Percentiles rank a stretch among this genome's conserved stretches.
Conservation (phyloP, 225 moss, liverwort and hornwort genomes). For the Neckera pumila region DNA sequence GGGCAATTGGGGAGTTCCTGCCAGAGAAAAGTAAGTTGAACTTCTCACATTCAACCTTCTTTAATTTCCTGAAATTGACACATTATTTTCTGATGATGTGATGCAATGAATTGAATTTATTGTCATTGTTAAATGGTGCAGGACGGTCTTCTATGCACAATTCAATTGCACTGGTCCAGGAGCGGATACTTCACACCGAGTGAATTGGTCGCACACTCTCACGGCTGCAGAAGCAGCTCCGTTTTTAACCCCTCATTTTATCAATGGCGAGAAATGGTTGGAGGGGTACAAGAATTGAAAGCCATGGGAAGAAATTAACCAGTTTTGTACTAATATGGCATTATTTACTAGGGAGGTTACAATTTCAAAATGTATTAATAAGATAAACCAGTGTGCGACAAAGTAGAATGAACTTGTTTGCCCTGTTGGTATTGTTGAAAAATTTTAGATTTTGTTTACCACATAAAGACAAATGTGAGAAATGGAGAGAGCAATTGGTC, state of each 20-base stretch:
- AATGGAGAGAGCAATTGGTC: too few species aligned
- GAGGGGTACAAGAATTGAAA: neutral
- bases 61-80: neutral
- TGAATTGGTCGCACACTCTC: slow-evolving; percentile 17
- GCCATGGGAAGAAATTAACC: neutral
- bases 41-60: too few species aligned
- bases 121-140: neutral
- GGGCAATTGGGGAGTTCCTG: slow-evolving; percentile 31
- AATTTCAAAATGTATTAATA: neutral
- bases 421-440: neutral
- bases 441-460: accelerated
- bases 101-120: too few species aligned
- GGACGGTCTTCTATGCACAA: slow-evolving; percentile 30
- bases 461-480: neutral
- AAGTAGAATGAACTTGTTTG: neutral
- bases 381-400: neutral
- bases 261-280: slow-evolving; percentile 22
- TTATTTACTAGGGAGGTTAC: too few species aligned
- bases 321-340: too few species aligned
- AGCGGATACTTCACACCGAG: slow-evolving; percentile 3
- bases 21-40: slow-evolving; percentile 11
- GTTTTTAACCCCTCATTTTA: slow-evolving; percentile 12
- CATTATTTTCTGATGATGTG: neutral
- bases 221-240: slow-evolving; percentile 11
- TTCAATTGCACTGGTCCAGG: slow-evolving; percentile 32